Evolutionary conservation across 805 yeast species (phyloP).

Genomic region (Naumovozyma baii): DNA sequence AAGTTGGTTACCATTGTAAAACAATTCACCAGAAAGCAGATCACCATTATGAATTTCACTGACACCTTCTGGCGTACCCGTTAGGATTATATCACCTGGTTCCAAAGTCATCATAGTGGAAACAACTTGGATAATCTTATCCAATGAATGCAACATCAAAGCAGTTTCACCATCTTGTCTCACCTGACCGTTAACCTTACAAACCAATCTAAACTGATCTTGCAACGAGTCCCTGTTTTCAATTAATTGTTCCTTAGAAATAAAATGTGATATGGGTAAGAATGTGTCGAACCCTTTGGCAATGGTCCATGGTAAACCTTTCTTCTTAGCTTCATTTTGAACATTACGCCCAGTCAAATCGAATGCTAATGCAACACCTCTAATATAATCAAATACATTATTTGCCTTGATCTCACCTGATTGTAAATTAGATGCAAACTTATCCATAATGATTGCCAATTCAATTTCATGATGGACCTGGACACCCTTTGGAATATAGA

Average conservation of each 20-base stretch:
- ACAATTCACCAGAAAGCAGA: constrained; percentile 51
- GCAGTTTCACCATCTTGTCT: constrained; percentile 69
- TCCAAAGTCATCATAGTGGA: constrained; percentile 85
- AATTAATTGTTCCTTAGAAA: constrained; percentile 57
- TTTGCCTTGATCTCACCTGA: constrained; percentile 45
- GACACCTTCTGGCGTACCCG: constrained; percentile 99
- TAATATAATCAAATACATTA: constrained; percentile 70
- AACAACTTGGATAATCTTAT: constrained; percentile 68
- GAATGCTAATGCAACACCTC: constrained; percentile 80
- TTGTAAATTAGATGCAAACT: constrained; percentile 51
- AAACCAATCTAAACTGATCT: constrained; percentile 19
- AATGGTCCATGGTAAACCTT: constrained; percentile 93
- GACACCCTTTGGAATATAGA: constrained; percentile 73
- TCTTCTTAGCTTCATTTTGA: constrained; percentile 86
- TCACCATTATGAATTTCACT: constrained; percentile 79
- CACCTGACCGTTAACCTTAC: constrained; percentile 52
- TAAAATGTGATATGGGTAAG: constrained; percentile 70
- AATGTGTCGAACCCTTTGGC: constrained; percentile 97
- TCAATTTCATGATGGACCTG: constrained; percentile 89
- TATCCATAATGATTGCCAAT: constrained; percentile 66
- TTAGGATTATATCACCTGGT: constrained; percentile 81
- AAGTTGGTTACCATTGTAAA: constrained; percentile 45
- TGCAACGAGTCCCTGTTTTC: constrained; percentile 41
- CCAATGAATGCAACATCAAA: constrained; percentile 83
- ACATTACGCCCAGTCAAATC: constrained; percentile 95